Evolutionary conservation across 208 protist species (phyloP).

Genomic region (Leptomonas pyrrhocoris): DNA sequence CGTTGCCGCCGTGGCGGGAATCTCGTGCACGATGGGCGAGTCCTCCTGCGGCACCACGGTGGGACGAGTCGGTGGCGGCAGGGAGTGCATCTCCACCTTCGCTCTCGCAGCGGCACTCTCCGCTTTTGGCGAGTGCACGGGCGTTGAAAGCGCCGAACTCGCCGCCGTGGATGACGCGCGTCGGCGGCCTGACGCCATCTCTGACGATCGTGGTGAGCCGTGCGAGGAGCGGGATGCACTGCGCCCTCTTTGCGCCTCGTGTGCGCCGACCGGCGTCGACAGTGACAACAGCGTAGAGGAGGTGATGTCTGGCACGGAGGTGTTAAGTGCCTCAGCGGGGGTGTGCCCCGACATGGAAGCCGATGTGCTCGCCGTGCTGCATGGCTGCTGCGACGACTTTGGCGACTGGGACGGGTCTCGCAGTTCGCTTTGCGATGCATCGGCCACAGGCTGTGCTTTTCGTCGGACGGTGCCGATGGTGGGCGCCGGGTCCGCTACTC

Average conservation of each 20-base stretch:
- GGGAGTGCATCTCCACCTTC: background rate
- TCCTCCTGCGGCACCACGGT: background rate
- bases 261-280: background rate
- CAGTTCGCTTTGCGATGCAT: background rate
- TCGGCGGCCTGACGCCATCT: background rate
- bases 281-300: background rate
- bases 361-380: background rate
- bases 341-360: background rate
- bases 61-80: conserved; percentile 1
- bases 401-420: background rate
- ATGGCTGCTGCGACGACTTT: background rate
- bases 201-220: conserved; percentile 5
- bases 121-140: background rate
- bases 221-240: background rate
- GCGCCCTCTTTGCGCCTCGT: background rate
- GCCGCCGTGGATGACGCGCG: background rate
- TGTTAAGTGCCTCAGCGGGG: background rate
- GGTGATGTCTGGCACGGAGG: background rate
- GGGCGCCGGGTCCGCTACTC: conserved; percentile 1
- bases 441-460: background rate
- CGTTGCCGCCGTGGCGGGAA: background rate
- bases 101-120: background rate
- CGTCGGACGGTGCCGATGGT: conserved; percentile 1
- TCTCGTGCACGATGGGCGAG: background rate
- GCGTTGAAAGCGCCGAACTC: background rate